Percentiles rank a stretch among this genome's conserved stretches.
phyloP scores from a whole-genome alignment of 768 basidiomycete genomes.

The Termitomyces sp. region DNA sequence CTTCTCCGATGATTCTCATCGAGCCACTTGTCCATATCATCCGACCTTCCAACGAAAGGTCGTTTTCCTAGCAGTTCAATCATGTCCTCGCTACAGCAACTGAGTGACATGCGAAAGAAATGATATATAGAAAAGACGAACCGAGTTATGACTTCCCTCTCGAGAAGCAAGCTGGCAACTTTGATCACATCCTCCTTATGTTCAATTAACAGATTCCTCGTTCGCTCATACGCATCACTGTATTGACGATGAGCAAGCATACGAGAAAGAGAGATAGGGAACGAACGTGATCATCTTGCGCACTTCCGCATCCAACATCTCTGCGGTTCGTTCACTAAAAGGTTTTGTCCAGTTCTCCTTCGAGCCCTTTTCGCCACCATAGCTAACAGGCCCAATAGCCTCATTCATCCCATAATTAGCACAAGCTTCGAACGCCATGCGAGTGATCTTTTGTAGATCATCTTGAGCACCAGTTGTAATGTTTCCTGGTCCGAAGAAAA shows the following conservation, averaged over 20 bases:
- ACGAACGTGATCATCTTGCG: conserved; percentile 88
- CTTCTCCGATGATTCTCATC: conserved; percentile 66
- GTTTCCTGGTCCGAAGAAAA: conserved; percentile 87
- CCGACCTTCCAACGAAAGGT: conserved; percentile 68
- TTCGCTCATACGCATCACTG: conserved; percentile 77
- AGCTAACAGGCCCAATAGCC: conserved; percentile 92
- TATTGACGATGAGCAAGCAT: conserved; percentile 1
- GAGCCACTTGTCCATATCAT: conserved; percentile 98
- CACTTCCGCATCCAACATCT: conserved; percentile 87
- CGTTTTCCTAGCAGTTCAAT: conserved; percentile 75
- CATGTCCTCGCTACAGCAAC: conserved; percentile 70
- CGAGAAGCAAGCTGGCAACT: conserved; percentile 83
- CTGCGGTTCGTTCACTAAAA: conserved; percentile 95
- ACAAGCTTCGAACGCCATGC: conserved; percentile 94
- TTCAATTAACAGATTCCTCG: conserved; percentile 71
- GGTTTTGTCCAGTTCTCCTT: conserved; percentile 94
- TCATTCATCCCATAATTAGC: conserved; percentile 97
- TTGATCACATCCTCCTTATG: conserved; percentile 89
- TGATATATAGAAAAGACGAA: conserved; percentile 25
- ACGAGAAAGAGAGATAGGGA: background rate
- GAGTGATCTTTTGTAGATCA: conserved; percentile 95
- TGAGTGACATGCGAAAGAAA: conserved; percentile 4
- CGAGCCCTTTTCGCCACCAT: conserved; percentile 81
- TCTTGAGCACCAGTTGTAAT: conserved; percentile 99
- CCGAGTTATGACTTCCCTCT: conserved; percentile 95